These are phyloP conservation scores for Coemansia sp. DNA, from an alignment of 192 early-diverging fungal species.

Conservation along the genomic window DNA sequence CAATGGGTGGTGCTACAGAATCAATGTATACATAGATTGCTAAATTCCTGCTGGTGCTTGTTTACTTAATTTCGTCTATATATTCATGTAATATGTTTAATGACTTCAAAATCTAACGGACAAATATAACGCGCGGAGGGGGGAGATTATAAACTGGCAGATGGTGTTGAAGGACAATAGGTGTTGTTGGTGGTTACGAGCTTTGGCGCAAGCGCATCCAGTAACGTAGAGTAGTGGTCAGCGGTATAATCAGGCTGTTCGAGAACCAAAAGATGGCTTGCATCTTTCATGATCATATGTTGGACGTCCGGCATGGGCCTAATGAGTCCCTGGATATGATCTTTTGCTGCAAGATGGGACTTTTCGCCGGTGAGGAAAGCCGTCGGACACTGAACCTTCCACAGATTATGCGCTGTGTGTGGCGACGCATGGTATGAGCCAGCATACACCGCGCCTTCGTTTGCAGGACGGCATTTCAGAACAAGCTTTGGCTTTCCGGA, in stretches of 20 bases:
- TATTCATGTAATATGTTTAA: no score
- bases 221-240: conserved; percentile 14
- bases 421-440: conserved; percentile 21
- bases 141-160: neutral
- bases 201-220: conserved; percentile 21
- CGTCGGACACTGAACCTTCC: conserved; percentile 27
- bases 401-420: conserved; percentile 14
- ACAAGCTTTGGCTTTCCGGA: neutral
- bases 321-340: conserved; percentile 19
- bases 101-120: neutral
- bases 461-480: conserved; percentile 42
- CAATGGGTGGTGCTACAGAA: neutral
- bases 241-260: conserved; percentile 28
- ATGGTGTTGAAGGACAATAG: neutral
- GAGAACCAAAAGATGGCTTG: conserved; percentile 35
- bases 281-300: conserved; percentile 24
- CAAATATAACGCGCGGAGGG: no score
- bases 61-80: no score
- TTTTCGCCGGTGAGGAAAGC: conserved; percentile 37
- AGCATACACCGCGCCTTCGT: conserved; percentile 31
- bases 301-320: conserved; percentile 16
- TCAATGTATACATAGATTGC: neutral
- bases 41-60: no score
- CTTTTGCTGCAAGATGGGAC: conserved; percentile 14
- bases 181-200: neutral